Base-by-base conservation (phyloP, 2,329 filamentous ascomycete genomes). In the Aurifilum marmelostoma region DNA sequence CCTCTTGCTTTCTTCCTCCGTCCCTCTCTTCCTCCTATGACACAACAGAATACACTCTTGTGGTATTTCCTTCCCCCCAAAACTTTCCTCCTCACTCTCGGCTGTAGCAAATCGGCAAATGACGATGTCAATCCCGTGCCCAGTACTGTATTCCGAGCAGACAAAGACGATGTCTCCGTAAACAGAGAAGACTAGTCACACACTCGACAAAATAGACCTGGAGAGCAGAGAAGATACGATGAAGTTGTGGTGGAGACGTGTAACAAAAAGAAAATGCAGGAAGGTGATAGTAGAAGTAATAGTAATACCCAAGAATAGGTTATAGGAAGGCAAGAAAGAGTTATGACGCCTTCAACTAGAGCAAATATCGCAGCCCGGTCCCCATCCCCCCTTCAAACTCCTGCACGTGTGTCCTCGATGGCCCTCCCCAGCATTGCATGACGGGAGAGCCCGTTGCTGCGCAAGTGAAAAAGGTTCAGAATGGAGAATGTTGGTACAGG, bases 401-500 rank as follows among this genome's bases (percentile, higher is more conserved):
- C 56, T 37, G 29, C 39, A 63, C 41, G 3, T 47, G 14, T 29
- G 56, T 47, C 61, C 61, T 12, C 29, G 37, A 63, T 29, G 18
- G 39, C 39, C 61, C 18, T 63, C 27, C 24, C 61, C 39, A 16
- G 41, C 27, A 27, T 27, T 63, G 59, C 39, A 43, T 41, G 59
- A 62, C 24, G n/a, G 24, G 24, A 60, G 58, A 27, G 24, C 39
- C 59, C 37, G n/a, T 16, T 41, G 37, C 24, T 21, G 39, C 41
- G 16, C 14, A 18, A 43, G 61, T 39, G 41, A 63, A 47, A n/a
- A n/a, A 11, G 18, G 47, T 47, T n/a, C 43, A 47, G 6, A 27
- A 63, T n/a, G 39, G 16, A 18, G 27, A 34, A 29, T 63, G 39
- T 50, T 63, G 61, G 59, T 27, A 67, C 34, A 67, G 61, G 50